These are phyloP conservation scores for Collybia nuda DNA, from an alignment of 768 basidiomycete species.

Conservation along the genomic window DNA sequence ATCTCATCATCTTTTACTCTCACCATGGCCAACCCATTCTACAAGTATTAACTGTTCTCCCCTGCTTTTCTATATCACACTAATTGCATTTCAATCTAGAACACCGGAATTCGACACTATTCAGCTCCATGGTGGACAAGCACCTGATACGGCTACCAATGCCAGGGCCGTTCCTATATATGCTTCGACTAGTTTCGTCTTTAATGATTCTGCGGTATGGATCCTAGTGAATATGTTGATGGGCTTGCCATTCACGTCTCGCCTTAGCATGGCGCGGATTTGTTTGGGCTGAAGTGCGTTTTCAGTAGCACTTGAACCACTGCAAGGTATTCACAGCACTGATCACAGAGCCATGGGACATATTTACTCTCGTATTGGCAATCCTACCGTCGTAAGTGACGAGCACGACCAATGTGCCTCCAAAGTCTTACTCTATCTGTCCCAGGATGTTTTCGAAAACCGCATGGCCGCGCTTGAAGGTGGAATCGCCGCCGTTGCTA, in stretches of 20 bases:
- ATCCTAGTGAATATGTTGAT: not conserved
- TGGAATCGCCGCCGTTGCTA: slow-evolving; percentile 72
- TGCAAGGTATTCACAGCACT: not conserved
- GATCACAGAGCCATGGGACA: slow-evolving; percentile 47
- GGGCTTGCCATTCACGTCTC: not conserved
- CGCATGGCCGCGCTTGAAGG: slow-evolving; percentile 82
- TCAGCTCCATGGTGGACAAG: slow-evolving; percentile 77
- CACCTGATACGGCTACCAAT: slow-evolving; percentile 60
- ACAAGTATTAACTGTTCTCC: slow-evolving; percentile 25
- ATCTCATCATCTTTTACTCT: not conserved
- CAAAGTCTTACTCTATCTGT: not conserved
- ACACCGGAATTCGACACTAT: slow-evolving; percentile 78
- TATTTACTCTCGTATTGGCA: slow-evolving; percentile 69
- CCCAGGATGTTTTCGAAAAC: slow-evolving; percentile 75
- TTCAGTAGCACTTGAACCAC: not conserved
- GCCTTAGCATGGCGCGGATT: slow-evolving; percentile 64
- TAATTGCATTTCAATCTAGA: slow-evolving; percentile 20
- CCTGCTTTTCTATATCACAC: not conserved
- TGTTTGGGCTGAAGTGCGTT: slow-evolving; percentile 61
- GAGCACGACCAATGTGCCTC: no score
- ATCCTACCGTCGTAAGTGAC: slow-evolving; percentile 58
- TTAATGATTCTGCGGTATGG: slow-evolving; percentile 65
- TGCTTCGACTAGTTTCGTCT: slow-evolving; percentile 68
- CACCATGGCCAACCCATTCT: slow-evolving; percentile 34
- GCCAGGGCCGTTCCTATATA: slow-evolving; percentile 82